Evolutionary conservation across 2,329 filamentous ascomycete species (phyloP).

Genomic region (Colletotrichum higginsianum): DNA sequence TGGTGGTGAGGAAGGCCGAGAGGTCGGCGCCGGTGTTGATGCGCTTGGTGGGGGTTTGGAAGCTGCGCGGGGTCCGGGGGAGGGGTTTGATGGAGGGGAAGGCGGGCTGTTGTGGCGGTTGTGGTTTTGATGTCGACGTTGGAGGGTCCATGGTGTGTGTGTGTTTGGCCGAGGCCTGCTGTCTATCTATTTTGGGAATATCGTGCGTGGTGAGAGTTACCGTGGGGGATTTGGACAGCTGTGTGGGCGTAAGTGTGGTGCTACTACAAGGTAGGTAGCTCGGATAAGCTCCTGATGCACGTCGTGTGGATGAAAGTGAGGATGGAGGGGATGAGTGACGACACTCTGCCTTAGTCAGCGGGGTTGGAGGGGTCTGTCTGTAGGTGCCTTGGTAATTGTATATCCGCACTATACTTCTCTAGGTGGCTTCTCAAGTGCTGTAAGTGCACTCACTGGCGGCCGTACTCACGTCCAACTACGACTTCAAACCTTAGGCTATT

Average conservation of each 20-base stretch:
- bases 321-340: conserved; percentile 18
- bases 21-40: conserved; percentile 92
- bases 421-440: no score
- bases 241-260: no score
- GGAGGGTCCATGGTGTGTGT: conserved; percentile 27
- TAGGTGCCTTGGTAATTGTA: not conserved
- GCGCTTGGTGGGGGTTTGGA: conserved; percentile 79
- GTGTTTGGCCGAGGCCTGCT: not conserved
- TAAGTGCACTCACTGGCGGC: no score
- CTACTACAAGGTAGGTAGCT: conserved; percentile 7
- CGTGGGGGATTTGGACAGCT: not conserved
- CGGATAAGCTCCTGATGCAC: conserved; percentile 3
- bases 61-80: conserved; percentile 67
- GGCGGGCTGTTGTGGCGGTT: conserved; percentile 8
- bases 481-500: not conserved
- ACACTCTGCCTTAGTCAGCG: conserved; percentile 20
- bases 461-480: no score
- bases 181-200: not conserved
- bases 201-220: not conserved
- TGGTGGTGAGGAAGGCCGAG: conserved; percentile 81
- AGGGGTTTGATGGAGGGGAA: conserved; percentile 60
- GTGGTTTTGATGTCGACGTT: not conserved
- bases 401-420: not conserved
- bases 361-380: not conserved
- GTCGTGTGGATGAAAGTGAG: not conserved